A percentile compares a stretch with the other conserved stretches of the same genome.
Evolutionary conservation across 768 basidiomycete species (phyloP).

Genomic region (Pleurotus salmoneostramineus): DNA sequence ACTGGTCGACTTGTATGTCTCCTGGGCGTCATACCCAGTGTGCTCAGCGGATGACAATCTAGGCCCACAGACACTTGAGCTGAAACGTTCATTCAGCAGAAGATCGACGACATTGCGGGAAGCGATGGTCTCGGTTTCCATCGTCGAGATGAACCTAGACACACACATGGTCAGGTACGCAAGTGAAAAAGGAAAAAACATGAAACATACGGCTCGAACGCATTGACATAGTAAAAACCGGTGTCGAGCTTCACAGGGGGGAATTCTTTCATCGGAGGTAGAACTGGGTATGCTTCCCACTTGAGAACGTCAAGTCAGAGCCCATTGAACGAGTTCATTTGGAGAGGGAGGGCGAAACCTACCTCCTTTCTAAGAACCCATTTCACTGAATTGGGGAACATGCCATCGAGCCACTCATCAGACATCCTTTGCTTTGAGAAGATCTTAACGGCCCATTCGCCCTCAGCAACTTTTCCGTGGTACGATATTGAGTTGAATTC

Average conservation of each 20-base stretch:
- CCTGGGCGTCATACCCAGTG: constrained; percentile 9
- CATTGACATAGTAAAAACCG: constrained; percentile 88
- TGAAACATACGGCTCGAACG: constrained; percentile 89
- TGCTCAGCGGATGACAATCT: constrained; percentile 22
- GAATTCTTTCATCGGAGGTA: constrained; percentile 63
- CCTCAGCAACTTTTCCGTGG: constrained; percentile 53
- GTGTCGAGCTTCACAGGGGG: constrained; percentile 75
- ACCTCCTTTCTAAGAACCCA: constrained; percentile 86
- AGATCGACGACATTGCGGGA: constrained; percentile 82
- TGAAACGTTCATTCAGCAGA: constrained; percentile 69
- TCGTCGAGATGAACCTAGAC: constrained; percentile 76
- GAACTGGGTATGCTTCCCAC: constrained; percentile 81
- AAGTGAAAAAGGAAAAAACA: constrained; percentile 19
- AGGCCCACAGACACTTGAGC: constrained; percentile 63
- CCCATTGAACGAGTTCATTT: neutral
- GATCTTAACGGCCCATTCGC: constrained; percentile 81
- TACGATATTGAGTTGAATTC: constrained; percentile 89
- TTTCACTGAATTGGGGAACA: constrained; percentile 65
- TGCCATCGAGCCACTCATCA: constrained; percentile 63
- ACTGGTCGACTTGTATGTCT: constrained; percentile 5
- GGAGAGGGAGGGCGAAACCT: constrained; percentile 11
- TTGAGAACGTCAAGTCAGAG: constrained; percentile 21
- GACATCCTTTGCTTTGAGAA: constrained; percentile 66
- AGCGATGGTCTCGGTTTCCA: constrained; percentile 90
- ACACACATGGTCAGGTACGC: constrained; percentile 5